Evolutionary conservation across 2,329 filamentous ascomycete species (phyloP).

Genomic region (Claviceps purpurea): DNA sequence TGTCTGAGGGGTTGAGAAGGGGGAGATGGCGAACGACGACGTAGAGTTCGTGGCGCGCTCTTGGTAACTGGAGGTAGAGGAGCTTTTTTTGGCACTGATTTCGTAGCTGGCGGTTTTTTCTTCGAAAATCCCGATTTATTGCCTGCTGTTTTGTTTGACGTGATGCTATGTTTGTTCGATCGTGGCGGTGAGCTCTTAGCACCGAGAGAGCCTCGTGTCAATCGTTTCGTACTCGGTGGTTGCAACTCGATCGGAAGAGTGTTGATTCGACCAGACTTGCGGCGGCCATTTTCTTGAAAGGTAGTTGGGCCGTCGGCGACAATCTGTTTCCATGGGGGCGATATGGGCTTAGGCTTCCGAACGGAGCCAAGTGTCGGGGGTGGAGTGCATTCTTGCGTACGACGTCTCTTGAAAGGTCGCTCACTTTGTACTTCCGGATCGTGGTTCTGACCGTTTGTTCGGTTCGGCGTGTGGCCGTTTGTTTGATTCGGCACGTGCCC

Average conservation of each 20-base stretch:
- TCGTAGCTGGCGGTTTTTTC: slow-evolving; percentile 17
- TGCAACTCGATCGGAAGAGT: slow-evolving; percentile 38
- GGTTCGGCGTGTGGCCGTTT: slow-evolving; percentile 24
- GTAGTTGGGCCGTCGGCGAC: slow-evolving; percentile 77
- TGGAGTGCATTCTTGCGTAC: slow-evolving; percentile 36
- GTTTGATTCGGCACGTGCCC: slow-evolving; percentile 22
- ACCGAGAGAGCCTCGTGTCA: slow-evolving; percentile 30
- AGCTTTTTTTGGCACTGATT: slow-evolving; percentile 16
- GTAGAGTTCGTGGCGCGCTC: slow-evolving; percentile 19
- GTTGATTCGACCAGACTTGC: slow-evolving; percentile 54
- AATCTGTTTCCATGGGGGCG: slow-evolving; percentile 88
- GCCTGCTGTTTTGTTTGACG: slow-evolving; percentile 16
- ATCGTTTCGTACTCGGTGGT: slow-evolving; percentile 34
- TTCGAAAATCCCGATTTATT: slow-evolving; percentile 14
- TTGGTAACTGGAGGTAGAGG: slow-evolving; percentile 11
- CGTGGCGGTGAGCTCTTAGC: slow-evolving; percentile 18
- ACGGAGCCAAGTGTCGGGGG: slow-evolving; percentile 20
- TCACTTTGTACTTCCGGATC: slow-evolving; percentile 25
- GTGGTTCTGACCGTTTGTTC: slow-evolving; percentile 46
- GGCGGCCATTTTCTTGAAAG: slow-evolving; percentile 60
- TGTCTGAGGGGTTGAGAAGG: slow-evolving; percentile 24
- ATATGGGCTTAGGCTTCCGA: slow-evolving; percentile 40
- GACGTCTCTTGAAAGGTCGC: slow-evolving; percentile 52
- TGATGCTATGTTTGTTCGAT: slow-evolving; percentile 16
- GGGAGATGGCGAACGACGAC: slow-evolving; percentile 29